These are phyloP conservation scores for Lactifluus volemus DNA, from an alignment of 768 basidiomycete species.

Conservation along the genomic window DNA sequence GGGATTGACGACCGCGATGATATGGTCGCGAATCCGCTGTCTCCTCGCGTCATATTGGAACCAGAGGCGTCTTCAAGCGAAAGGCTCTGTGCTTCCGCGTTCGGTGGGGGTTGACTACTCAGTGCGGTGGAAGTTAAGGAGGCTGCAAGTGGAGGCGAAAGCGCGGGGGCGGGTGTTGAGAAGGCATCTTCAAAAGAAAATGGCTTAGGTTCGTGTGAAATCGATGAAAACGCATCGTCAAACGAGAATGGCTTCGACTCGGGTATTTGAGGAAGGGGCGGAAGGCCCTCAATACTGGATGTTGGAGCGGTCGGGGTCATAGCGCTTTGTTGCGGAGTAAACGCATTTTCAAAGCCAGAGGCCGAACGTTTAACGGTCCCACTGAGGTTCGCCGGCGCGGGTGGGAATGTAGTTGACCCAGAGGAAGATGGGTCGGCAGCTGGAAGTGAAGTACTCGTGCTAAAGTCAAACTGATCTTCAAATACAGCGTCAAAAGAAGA, in stretches of 20 bases:
- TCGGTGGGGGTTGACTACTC: conserved; percentile 1
- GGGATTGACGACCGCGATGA: conserved; percentile 26
- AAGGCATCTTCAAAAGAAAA: conserved; percentile 13
- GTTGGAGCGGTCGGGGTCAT: conserved; percentile 5
- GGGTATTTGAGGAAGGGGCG: conserved; percentile 6
- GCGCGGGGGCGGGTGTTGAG: background rate
- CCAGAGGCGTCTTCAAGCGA: conserved; percentile 45
- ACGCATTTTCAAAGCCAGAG: conserved; percentile 31
- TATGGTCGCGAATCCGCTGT: conserved; percentile 31
- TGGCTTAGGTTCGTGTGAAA: conserved; percentile 9
- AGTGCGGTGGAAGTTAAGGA: conserved; percentile 11
- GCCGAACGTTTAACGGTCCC: background rate
- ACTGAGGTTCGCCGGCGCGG: background rate
- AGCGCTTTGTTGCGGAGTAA: conserved; percentile 18
- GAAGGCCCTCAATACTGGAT: conserved; percentile 5
- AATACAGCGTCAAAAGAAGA: conserved; percentile 63
- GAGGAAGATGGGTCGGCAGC: background rate
- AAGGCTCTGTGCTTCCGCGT: conserved; percentile 12
- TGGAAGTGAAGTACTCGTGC: background rate
- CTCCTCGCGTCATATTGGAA: conserved; percentile 15
- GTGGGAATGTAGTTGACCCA: conserved; percentile 7
- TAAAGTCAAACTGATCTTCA: conserved; percentile 61
- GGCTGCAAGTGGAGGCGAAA: background rate
- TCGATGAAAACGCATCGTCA: conserved; percentile 2
- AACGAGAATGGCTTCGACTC: conserved; percentile 16